Evolutionary conservation across 768 basidiomycete species (phyloP).

Genomic region (Pulveroboletus sp.): DNA sequence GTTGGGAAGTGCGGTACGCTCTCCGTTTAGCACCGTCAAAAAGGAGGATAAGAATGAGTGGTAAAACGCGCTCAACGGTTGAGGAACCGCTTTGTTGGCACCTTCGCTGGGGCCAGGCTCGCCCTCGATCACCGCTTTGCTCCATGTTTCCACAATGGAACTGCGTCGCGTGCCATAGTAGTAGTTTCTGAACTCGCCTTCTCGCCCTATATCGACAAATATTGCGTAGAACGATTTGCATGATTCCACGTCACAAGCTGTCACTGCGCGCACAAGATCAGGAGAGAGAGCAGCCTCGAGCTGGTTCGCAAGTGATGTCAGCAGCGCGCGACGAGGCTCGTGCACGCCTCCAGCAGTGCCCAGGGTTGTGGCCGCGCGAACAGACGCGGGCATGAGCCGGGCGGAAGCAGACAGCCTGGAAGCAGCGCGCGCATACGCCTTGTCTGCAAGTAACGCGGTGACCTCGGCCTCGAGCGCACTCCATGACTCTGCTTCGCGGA

Average conservation of each 20-base stretch:
- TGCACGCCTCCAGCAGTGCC: conserved; percentile 38
- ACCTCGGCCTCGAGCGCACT: conserved; percentile 92
- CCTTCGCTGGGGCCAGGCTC: conserved; percentile 11
- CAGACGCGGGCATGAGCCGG: conserved; percentile 87
- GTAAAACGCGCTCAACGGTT: conserved; percentile 65
- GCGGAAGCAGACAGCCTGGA: conserved; percentile 86
- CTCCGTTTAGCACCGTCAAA: conserved; percentile 60
- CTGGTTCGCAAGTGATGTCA: conserved; percentile 94
- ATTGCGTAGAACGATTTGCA: conserved; percentile 83
- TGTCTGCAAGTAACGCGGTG: conserved; percentile 75
- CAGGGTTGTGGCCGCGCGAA: conserved; percentile 72
- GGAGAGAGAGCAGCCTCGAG: conserved; percentile 90
- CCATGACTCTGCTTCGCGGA: conserved; percentile 97
- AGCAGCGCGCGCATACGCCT: conserved; percentile 86
- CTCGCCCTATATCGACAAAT: conserved; percentile 88
- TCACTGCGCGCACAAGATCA: conserved; percentile 87
- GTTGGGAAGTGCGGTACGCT: conserved; percentile 69
- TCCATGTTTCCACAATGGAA: conserved; percentile 68
- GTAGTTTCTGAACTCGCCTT: conserved; percentile 90
- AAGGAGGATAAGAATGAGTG: conserved; percentile 73
- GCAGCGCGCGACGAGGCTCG: conserved; percentile 77
- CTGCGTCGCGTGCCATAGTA: conserved; percentile 85
- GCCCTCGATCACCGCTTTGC: conserved; percentile 45
- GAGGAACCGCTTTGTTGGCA: conserved; percentile 45
- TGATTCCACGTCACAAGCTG: conserved; percentile 65